Percentiles rank a stretch among this genome's conserved stretches.
Conservation (phyloP, 148 eudicot genomes). For the Camellia sinensis region DNA sequence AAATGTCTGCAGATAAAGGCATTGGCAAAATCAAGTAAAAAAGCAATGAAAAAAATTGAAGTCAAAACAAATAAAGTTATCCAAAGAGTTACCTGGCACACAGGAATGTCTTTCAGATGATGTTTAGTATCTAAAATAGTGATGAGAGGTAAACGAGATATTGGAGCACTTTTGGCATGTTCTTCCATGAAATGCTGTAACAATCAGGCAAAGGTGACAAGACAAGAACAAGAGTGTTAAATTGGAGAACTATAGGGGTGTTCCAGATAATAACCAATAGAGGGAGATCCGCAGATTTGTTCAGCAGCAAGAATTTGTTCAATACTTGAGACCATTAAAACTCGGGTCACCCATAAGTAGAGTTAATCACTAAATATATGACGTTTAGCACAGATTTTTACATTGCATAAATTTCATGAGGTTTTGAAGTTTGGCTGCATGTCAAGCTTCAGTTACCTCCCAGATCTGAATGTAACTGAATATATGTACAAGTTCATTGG, state of each 20-base stretch:
- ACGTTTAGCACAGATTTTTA: neutral
- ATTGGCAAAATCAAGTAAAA: constrained; percentile 14
- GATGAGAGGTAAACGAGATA: constrained; percentile 85
- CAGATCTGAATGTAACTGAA: neutral
- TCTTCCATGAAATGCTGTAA: constrained; percentile 98
- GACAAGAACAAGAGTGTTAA: neutral
- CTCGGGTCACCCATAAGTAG: neutral
- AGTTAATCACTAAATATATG: neutral
- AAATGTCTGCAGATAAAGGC: constrained; percentile 57
- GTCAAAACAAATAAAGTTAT: neutral
- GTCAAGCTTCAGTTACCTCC: neutral
- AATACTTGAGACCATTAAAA: neutral
- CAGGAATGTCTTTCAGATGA: constrained; percentile 71
- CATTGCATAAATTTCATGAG: neutral
- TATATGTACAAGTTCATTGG: neutral
- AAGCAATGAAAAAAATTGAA: neutral
- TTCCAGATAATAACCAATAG: neutral
- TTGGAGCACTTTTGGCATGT: constrained; percentile 88
- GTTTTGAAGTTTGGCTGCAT: neutral
- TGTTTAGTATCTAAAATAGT: constrained; percentile 72
- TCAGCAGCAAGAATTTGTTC: neutral
- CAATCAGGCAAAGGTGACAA: constrained; percentile 7
- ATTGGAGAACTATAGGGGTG: neutral
- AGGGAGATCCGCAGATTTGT: neutral
- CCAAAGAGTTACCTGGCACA: constrained; percentile 76